Conservation (phyloP, 2,329 filamentous ascomycete species). For the Penicillium sp. region DNA sequence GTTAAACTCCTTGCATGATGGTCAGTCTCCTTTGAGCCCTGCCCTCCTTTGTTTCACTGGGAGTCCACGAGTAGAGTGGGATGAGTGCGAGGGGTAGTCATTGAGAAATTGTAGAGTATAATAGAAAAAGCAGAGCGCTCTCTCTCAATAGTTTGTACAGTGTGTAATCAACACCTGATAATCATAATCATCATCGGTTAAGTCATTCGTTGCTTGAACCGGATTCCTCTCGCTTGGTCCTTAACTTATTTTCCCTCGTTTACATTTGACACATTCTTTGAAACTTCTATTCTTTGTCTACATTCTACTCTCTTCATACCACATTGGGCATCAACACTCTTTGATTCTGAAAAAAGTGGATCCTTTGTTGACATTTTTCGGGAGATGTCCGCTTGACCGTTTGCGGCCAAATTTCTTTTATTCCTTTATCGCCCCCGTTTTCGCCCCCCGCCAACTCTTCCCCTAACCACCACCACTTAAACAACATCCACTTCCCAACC, state of each 20-base stretch:
- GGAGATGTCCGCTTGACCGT: conserved; percentile 26
- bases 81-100: neutral
- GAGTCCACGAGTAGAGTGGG: neutral
- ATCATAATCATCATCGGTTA: conserved; percentile 1
- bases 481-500: conserved; percentile 59
- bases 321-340: neutral
- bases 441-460: conserved; percentile 11
- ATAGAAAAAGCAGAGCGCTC: neutral
- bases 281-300: neutral
- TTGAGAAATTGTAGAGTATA: neutral
- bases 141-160: neutral
- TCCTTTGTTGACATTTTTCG: conserved; percentile 11
- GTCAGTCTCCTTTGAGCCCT: neutral
- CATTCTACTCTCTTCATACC: neutral
- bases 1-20: neutral
- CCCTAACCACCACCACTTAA: conserved; percentile 43
- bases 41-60: neutral
- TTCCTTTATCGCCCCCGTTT: conserved; percentile 26
- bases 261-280: neutral
- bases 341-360: conserved; percentile 7
- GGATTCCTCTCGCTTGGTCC: neutral
- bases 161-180: neutral
- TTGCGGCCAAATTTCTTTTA: conserved; percentile 17
- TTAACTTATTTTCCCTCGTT: conserved; percentile 2
- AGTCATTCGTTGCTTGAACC: conserved; percentile 5